A percentile compares a stretch with the other conserved stretches of the same genome.
phyloP scores from a whole-genome alignment of 2,329 filamentous ascomycete species.

The Sporothrix humicola region DNA sequence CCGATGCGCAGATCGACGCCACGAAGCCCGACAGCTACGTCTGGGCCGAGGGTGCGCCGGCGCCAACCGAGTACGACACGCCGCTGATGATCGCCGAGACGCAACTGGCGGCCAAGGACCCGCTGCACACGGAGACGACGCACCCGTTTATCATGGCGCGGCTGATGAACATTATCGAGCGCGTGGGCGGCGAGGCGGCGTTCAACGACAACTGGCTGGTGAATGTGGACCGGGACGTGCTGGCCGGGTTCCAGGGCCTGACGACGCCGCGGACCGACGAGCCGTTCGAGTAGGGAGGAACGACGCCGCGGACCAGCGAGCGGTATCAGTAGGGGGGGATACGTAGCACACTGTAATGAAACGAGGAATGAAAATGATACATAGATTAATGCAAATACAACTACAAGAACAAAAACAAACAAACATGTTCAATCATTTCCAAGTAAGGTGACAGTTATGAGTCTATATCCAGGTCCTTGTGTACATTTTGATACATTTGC shows the following conservation, averaged over 20 bases:
- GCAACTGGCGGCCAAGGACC: conserved; percentile 63
- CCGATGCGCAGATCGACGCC: conserved; percentile 65
- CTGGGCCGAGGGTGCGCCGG: conserved; percentile 46
- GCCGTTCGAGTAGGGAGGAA: background rate
- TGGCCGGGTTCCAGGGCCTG: conserved; percentile 65
- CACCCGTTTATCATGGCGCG: conserved; percentile 68
- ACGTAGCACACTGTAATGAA: no score
- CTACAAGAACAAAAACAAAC: no score
- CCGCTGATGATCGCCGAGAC: conserved; percentile 60
- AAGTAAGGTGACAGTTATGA: no score
- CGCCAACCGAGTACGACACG: conserved; percentile 59
- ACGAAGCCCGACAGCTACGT: conserved; percentile 60
- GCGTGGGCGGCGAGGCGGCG: conserved; percentile 65
- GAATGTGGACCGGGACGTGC: conserved; percentile 77
- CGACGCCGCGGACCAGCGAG: background rate
- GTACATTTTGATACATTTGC: background rate
- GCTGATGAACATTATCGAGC: conserved; percentile 63
- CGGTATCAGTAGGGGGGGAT: background rate
- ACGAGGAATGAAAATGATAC: no score
- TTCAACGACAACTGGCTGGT: conserved; percentile 72
- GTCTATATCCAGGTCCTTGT: background rate
- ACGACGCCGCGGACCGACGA: conserved; percentile 4
- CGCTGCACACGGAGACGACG: conserved; percentile 69
- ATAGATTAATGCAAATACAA: no score
- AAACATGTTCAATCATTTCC: no score